Evolutionary conservation across 2,329 filamentous ascomycete species (phyloP).

Genomic region (Pseudogymnoascus sp.): DNA sequence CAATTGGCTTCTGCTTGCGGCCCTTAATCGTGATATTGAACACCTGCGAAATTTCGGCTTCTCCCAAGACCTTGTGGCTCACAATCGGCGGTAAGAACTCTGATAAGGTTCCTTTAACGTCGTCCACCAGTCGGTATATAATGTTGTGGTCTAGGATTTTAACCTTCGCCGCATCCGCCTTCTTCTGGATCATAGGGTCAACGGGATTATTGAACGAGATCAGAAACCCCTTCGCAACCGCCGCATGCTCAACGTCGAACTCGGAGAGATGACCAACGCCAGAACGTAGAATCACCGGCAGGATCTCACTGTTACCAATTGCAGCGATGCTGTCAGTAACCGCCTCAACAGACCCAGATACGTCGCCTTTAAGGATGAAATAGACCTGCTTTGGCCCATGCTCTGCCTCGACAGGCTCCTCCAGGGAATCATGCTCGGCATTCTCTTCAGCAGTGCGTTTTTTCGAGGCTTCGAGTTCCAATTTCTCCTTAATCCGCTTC

Average conservation of each 20-base stretch:
- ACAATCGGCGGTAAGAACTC: conserved; percentile 61
- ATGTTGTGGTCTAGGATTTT: conserved; percentile 76
- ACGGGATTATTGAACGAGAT: conserved; percentile 78
- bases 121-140: conserved; percentile 73
- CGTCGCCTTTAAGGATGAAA: conserved; percentile 87
- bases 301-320: conserved; percentile 78
- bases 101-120: conserved; percentile 60
- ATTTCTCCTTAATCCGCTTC: conserved; percentile 51
- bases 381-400: conserved; percentile 52
- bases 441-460: conserved; percentile 23
- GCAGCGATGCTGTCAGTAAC: conserved; percentile 68
- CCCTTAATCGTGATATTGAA: conserved; percentile 79
- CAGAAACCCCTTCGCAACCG: conserved; percentile 65
- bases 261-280: conserved; percentile 72
- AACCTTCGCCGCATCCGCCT: conserved; percentile 66
- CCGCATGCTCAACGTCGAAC: conserved; percentile 83
- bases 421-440: conserved; percentile 19
- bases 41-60: conserved; percentile 75
- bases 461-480: conserved; percentile 40
- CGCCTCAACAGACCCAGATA: conserved; percentile 88
- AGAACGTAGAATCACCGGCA: conserved; percentile 66
- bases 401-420: conserved; percentile 27
- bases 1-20: conserved; percentile 64
- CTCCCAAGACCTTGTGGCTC: conserved; percentile 66
- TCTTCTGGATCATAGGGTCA: conserved; percentile 56